phyloP scores from a whole-genome alignment of 208 protist species.

The Kentomonas sorsogonicus region DNA sequence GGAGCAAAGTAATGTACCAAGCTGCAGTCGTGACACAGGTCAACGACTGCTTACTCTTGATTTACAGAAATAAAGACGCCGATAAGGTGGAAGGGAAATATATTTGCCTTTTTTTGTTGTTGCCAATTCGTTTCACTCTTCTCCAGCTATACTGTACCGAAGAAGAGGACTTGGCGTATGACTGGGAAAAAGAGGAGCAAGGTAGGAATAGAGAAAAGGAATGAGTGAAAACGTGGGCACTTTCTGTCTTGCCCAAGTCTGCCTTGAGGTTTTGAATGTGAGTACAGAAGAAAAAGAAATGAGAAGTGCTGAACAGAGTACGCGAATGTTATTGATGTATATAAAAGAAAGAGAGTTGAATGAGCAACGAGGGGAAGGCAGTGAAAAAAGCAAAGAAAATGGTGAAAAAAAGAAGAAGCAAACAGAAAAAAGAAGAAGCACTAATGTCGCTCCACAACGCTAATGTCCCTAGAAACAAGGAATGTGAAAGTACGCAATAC shows the following conservation, averaged over 20 bases:
- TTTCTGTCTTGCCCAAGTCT: background rate
- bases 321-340: background rate
- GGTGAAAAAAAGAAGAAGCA: background rate
- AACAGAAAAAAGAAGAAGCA: constrained; percentile 8
- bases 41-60: too few relatives aligned
- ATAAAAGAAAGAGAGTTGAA: background rate
- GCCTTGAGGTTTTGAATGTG: background rate
- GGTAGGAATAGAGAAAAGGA: constrained; percentile 1
- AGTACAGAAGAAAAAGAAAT: constrained; percentile 2
- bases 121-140: too few relatives aligned
- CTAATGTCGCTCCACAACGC: too few relatives aligned
- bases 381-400: background rate
- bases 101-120: too few relatives aligned
- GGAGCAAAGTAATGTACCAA: too few relatives aligned
- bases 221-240: background rate
- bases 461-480: too few relatives aligned
- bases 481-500: too few relatives aligned
- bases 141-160: too few relatives aligned
- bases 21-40: too few relatives aligned
- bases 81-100: too few relatives aligned
- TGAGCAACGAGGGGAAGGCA: background rate
- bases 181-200: background rate
- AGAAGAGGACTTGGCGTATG: too few relatives aligned
- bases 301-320: background rate
- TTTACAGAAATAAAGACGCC: too few relatives aligned